Evolutionary conservation across 164 flowering plant genomes (phyloP), one percentile per base, ranked within the genome.

Genomic region (Echeveria elegans): DNA sequence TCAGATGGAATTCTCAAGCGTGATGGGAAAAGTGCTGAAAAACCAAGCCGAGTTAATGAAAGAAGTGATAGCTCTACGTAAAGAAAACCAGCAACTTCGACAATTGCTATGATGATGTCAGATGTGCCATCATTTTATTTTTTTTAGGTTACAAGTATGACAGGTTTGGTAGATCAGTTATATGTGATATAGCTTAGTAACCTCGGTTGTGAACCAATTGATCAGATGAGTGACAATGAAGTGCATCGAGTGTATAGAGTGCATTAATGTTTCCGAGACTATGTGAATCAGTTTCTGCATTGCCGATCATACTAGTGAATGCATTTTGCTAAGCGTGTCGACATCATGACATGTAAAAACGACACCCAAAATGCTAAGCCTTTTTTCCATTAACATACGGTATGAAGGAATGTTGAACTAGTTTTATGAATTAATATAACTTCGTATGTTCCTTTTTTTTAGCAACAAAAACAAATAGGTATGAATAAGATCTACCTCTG

Each of bases 21-120:
- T 70, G 47, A 67, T 83, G 88, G 81, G 69, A 61, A 66, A 80
- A 21, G 72, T 89, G 47, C 72, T 86, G 63, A 87, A 88, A 80
- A 93, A 88, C 69, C 89, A 83, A 76, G 81, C 82, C 34, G 93
- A 86, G 77, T 76, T 88, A 64, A 83, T 81, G 88, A 80, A 86
- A 79, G 96, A 90, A 79, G 81, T 94, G 14, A 84, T 85, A 68
- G 73, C 84, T 64, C 86, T 91, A 1, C 75, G 87, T 66, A 81
- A 83, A 79, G 97, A 94, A 82, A 87, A 80, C 73, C 88, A 86
- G 72, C 85, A 85, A 69, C 89, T 91, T 28, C 84, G 89, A 24
- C 90, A 85, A 66, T 70, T 87, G 69, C 88, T 89, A 65, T 79
- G 76, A 76, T n/a, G n/a, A n/a, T n/a, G n/a, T n/a, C n/a, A n/a